phyloP scores from a whole-genome alignment of 441 rosid genomes.

The Gossypium davidsonii region DNA sequence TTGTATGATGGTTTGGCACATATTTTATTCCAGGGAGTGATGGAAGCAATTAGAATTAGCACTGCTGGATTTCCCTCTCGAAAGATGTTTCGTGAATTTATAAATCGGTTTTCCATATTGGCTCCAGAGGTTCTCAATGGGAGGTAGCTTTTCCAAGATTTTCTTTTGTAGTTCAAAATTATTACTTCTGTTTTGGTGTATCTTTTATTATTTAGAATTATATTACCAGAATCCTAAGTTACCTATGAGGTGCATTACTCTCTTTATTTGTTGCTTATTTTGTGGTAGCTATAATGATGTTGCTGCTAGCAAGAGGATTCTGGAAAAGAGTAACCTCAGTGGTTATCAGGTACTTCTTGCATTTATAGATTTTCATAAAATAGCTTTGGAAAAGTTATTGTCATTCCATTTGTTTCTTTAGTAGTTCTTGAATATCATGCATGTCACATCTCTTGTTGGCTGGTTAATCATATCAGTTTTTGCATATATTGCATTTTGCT shows the following conservation, averaged over 20 bases:
- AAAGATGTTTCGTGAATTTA: conserved; percentile 68
- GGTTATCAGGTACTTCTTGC: conserved; percentile 74
- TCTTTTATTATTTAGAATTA: background rate
- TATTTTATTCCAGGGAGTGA: conserved; percentile 64
- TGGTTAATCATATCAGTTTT: background rate
- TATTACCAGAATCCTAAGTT: conserved; percentile 15
- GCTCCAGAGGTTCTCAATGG: conserved; percentile 46
- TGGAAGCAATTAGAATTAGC: conserved; percentile 98
- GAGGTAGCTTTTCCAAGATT: conserved; percentile 42
- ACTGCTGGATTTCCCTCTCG: conserved; percentile 97
- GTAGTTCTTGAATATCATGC: conserved; percentile 4
- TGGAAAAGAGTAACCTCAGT: conserved; percentile 64
- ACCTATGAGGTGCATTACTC: conserved; percentile 6
- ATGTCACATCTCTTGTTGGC: background rate
- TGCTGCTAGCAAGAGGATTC: conserved; percentile 68
- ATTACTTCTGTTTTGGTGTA: conserved; percentile 4
- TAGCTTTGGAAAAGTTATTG: background rate
- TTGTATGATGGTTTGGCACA: conserved; percentile 9
- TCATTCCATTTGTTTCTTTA: conserved; percentile 1
- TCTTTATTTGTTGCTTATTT: conserved; percentile 14
- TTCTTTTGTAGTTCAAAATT: background rate
- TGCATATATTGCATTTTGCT: conserved; percentile 2
- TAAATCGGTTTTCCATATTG: conserved; percentile 59
- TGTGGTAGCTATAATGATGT: conserved; percentile 51
- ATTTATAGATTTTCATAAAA: background rate